A percentile compares a stretch with the other conserved stretches of the same genome.
Conservation (phyloP, 768 basidiomycete species). For the Kwoniella heveanensis region DNA sequence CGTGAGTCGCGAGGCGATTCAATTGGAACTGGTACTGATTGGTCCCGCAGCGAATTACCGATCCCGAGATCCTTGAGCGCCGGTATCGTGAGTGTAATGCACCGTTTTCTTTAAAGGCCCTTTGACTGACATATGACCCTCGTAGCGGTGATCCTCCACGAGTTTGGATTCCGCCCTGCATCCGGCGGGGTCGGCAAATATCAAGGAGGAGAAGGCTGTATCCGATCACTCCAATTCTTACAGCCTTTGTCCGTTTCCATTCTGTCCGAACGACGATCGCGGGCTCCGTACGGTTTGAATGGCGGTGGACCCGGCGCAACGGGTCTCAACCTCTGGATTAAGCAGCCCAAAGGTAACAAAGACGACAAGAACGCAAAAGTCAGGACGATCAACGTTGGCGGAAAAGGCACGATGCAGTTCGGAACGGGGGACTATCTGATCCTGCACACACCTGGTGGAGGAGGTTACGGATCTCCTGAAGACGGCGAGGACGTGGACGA, state of each 20-base stretch:
- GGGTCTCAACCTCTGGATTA: slow-evolving; percentile 20
- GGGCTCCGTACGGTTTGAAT: slow-evolving; percentile 57
- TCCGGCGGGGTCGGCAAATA: slow-evolving; percentile 44
- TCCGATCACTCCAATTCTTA: slow-evolving; percentile 44
- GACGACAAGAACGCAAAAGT: slow-evolving; percentile 6
- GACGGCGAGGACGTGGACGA: slow-evolving; percentile 33
- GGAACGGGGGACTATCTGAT: slow-evolving; percentile 15
- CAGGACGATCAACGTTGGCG: slow-evolving; percentile 28
- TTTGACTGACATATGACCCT: not conserved
- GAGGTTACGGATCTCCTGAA: slow-evolving; percentile 38
- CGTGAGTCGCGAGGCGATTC: slow-evolving; percentile 5
- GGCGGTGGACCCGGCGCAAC: slow-evolving; percentile 52
- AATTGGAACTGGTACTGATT: not conserved
- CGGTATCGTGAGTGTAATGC: slow-evolving; percentile 66
- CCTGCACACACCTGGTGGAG: slow-evolving; percentile 44
- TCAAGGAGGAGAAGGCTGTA: slow-evolving; percentile 44
- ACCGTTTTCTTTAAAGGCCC: not conserved
- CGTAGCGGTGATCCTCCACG: slow-evolving; percentile 74
- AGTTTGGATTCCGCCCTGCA: slow-evolving; percentile 60
- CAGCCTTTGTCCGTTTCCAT: slow-evolving; percentile 41
- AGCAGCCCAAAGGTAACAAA: slow-evolving; percentile 21
- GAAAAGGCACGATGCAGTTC: slow-evolving; percentile 29
- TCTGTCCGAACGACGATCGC: slow-evolving; percentile 38
- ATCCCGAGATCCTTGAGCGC: slow-evolving; percentile 89
- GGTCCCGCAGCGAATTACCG: slow-evolving; percentile 55